Base-by-base conservation (phyloP, 768 basidiomycete genomes). In the Lentinula sp. region DNA sequence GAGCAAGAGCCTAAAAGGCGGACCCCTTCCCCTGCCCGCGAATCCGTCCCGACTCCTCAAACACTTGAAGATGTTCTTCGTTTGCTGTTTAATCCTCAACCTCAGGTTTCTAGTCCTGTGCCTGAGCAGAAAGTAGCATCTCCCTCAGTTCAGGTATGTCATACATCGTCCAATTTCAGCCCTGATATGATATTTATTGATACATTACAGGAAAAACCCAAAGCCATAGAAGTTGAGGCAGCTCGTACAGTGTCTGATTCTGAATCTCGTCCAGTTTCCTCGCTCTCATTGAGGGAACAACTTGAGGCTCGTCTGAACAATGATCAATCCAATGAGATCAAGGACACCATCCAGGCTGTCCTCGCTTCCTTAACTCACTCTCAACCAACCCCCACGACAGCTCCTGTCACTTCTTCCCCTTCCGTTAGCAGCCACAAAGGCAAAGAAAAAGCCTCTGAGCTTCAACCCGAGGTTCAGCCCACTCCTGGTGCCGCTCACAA, bases 331-430 rank as follows among this genome's bases (percentile, higher is more conserved):
- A 62, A 66, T 13, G 76, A 77, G 65, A 68, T 75, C 43, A 69
- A 68, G n/a, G 78, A 79, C 52, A 77, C 76, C 28, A 74, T 74
- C 35, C 73, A 77, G 59, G 76, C 75, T 33, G 71, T 77, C 60
- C 67, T 77, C 56, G 71, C 72, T 58, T 77, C 76, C 23, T 70
- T 76, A 23, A 53, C 65, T 13, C 69, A 71, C n/a, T 6, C 48
- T 18, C 18, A 45, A 15, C 18, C 57, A 5, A 3, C 57, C n/a
- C n/a, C 42, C 16, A 20, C 33, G 13, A 12, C 46, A 37, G 36
- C 35, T 37, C 9, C 66, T 35, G 45, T 63, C 9, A 36, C 66
- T 15, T 33, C 61, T 28, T 2, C 28, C 28, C 28, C 28, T 10
- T 37, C 62, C 13, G 6, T 67, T 23, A 54, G 33, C 36, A 64